Evolutionary conservation across 805 yeast genomes (phyloP), one percentile per base, ranked within the genome.

Genomic region (Wickerhamia fluorescens): DNA sequence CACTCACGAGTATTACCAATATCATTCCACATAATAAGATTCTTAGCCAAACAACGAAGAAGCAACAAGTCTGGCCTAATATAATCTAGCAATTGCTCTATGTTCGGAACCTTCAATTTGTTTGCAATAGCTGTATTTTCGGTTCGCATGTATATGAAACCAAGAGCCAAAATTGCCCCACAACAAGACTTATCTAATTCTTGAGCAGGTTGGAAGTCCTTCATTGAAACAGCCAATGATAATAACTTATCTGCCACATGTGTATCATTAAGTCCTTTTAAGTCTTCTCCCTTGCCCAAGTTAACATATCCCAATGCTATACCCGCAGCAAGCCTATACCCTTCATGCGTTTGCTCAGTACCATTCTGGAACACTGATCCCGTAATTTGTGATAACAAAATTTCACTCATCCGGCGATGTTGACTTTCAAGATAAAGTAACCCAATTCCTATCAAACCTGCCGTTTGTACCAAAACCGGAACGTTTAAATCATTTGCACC

Each of bases 401-500:
- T 71, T 35, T 82, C 92, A 33, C 88, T 78, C 87, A 89, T 83
- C 40, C 94, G 66, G 25, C 94, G 69, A 47, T 87, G 94, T 37
- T 78, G 87, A 4, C 86, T 73, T 29, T 73, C 82, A 29, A 76
- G 58, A 44, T 86, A 88, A 5, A 94, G 60, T 30, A 94, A 59
- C 0, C 98, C 99, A 32, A 92, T 74, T 1, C 97, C 96, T 27
- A 92, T 61, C 16, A 89, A 51, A 0, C 96, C 97, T 0, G 96
- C 95, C 0, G 94, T 75, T 51, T 92, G 97, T 6, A 89, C 94
- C 7, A 76, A 68, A 1, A 75, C 59, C 2, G 84, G 73, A 6
- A 94, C 94, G 51, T 89, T 85, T 44, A 92, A 65, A 50, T 87
- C 94, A 25, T 80, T 81, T 0, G 96, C 87, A 0, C 96, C 96